A percentile compares a stretch with the other conserved stretches of the same genome.
phyloP scores from a whole-genome alignment of 2,329 filamentous ascomycete genomes.

The Fusarium concolor region DNA sequence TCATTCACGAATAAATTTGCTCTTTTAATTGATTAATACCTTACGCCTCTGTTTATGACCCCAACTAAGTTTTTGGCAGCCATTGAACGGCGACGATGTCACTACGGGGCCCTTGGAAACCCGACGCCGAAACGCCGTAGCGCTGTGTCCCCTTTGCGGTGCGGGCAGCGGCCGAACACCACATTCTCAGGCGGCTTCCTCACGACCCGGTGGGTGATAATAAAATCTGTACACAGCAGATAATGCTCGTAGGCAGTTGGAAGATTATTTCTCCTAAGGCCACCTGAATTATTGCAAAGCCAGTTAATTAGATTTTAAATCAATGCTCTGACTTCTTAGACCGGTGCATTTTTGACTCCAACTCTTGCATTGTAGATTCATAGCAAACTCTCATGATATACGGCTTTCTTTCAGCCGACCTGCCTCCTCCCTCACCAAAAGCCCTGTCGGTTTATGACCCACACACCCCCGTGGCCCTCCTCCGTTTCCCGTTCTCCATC shows the following conservation, averaged over 20 bases:
- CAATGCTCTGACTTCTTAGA: too few relatives aligned
- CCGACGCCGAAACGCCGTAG: conserved; percentile 34
- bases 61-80: not conserved
- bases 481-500: conserved; percentile 38
- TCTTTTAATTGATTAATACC: not conserved
- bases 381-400: not conserved
- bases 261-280: not conserved
- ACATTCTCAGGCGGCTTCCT: not conserved
- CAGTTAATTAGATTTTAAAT: too few relatives aligned
- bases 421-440: not conserved
- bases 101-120: conserved; percentile 18
- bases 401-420: not conserved
- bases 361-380: too few relatives aligned
- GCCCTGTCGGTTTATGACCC: conserved; percentile 36
- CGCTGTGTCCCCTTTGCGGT: conserved; percentile 9
- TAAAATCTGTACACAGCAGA: not conserved
- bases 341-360: too few relatives aligned
- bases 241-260: too few relatives aligned
- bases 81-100: conserved; percentile 3
- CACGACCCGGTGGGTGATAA: not conserved
- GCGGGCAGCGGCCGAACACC: conserved; percentile 26
- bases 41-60: not conserved
- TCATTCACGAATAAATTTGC: not conserved
- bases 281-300: too few relatives aligned
- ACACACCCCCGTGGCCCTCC: conserved; percentile 38